Conservation (phyloP, 495 filamentous ascomycete species). For the Rhizodiscina lignyota region DNA sequence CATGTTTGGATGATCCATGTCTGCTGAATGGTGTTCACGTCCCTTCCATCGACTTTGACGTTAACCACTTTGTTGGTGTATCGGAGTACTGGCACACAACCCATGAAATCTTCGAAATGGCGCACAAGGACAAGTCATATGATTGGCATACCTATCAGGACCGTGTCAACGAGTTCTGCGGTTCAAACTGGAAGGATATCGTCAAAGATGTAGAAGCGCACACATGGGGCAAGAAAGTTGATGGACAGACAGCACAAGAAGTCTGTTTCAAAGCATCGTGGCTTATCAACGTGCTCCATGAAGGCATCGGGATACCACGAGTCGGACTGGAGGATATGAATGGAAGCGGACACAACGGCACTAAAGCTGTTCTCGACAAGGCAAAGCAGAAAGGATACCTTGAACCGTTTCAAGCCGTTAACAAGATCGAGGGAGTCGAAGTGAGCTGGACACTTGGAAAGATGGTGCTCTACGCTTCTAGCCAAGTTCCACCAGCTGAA, state of each 20-base stretch:
- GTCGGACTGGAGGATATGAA: conserved; percentile 54
- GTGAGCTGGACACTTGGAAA: conserved; percentile 98
- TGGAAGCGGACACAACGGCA: conserved; percentile 44
- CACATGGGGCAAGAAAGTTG: conserved; percentile 65
- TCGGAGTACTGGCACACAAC: conserved; percentile 99
- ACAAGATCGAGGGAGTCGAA: conserved; percentile 83
- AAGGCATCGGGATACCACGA: conserved; percentile 89
- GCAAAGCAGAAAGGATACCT: conserved; percentile 57
- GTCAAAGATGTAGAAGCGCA: conserved; percentile 40
- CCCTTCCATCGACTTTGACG: conserved; percentile 90
- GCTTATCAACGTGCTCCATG: conserved; percentile 90
- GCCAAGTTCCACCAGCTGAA: conserved; percentile 52
- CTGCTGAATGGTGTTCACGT: conserved; percentile 78
- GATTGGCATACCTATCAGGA: conserved; percentile 84
- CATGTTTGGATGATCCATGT: conserved; percentile 72
- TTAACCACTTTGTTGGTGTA: conserved; percentile 96
- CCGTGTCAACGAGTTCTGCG: conserved; percentile 72
- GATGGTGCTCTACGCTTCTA: conserved; percentile 92
- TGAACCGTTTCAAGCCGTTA: conserved; percentile 79
- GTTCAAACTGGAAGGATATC: conserved; percentile 64
- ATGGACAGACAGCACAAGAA: conserved; percentile 55
- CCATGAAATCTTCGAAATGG: conserved; percentile 77
- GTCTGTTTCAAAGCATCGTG: conserved; percentile 97
- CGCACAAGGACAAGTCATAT: conserved; percentile 67
- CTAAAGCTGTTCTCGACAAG: conserved; percentile 51